phyloP scores from a whole-genome alignment of 1,284 basidiomycete genomes.

The Melampsora larici-populina region DNA sequence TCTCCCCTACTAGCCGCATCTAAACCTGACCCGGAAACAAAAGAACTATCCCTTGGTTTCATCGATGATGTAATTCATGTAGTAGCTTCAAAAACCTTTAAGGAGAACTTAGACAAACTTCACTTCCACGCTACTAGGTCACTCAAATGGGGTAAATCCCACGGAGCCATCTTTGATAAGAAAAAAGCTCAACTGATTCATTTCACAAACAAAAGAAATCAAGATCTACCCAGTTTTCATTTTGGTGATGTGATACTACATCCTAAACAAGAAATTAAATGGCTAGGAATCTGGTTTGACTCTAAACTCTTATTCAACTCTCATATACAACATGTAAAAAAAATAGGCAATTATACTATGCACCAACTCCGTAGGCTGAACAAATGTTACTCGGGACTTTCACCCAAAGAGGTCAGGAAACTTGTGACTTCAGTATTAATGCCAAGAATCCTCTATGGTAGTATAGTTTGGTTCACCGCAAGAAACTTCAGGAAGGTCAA shows the following conservation, averaged over 20 bases:
- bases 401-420: too few relatives aligned
- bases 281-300: too few relatives aligned
- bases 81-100: not conserved
- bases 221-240: not conserved
- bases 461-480: too few relatives aligned
- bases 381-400: too few relatives aligned
- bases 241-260: not conserved
- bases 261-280: too few relatives aligned
- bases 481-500: too few relatives aligned
- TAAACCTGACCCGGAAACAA: not conserved
- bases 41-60: conserved; percentile 1
- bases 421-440: too few relatives aligned
- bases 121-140: not conserved
- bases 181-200: conserved; percentile 6
- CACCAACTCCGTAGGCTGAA: too few relatives aligned
- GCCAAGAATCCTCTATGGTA: too few relatives aligned
- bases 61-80: conserved; percentile 23
- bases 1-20: not conserved
- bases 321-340: not conserved
- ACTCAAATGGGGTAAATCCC: not conserved
- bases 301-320: not conserved
- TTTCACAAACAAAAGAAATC: not conserved
- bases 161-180: conserved; percentile 9
- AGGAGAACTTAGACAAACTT: not conserved
- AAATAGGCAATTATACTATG: not conserved